Evolutionary conservation across 1,284 basidiomycete genomes (phyloP), one percentile per base, ranked within the genome.

Genomic region (Ustilago bromivora): DNA sequence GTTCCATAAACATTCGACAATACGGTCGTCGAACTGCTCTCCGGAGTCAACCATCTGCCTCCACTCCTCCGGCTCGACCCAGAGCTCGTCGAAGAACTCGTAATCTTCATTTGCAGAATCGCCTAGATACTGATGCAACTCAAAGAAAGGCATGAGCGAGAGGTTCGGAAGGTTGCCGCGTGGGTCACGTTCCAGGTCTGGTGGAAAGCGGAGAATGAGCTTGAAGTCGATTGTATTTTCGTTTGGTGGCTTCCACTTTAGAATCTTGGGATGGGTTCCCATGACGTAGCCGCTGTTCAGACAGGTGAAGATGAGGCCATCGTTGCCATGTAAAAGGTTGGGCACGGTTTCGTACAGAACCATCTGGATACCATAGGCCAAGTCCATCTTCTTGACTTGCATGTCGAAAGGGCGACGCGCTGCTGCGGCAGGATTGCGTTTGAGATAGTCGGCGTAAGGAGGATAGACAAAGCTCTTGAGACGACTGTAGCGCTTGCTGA

Each of bases 211-310:
- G 19, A 99, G 89, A 60, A 96, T 90, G 13, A 99, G 91, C 85
- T 94, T 94, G 89, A 99, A 99, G 87, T 99, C 97, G 83, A 99
- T 93, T 4, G 95, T 95, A 87, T 99, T 99, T 84, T 99, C 97
- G 3, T 92, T 93, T 3, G 97, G 95, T 1, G 96, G 96, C 87
- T 99, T 99, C 97, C 97, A 99, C 87, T 99, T 99, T 66, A 86
- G 79, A 43, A 99, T 96, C 76, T 94, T 94, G 7, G 88, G 87
- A 85, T 99, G 96, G 11, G 97, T 99, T 0, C 94, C 96, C n/a
- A 93, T 89, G 4, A 90, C 89, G 82, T 99, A 99, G 0, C 91
- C 91, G 6, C 93, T 91, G 84, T 91, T 92, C 10, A 93, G 93
- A 82, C 94, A 93, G 0, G 97, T 99, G 85, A 98, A 99, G 81